These are phyloP conservation scores for Microstegium vimineum DNA, from an alignment of 176 grass and related monocot species.

Conservation along the genomic window DNA sequence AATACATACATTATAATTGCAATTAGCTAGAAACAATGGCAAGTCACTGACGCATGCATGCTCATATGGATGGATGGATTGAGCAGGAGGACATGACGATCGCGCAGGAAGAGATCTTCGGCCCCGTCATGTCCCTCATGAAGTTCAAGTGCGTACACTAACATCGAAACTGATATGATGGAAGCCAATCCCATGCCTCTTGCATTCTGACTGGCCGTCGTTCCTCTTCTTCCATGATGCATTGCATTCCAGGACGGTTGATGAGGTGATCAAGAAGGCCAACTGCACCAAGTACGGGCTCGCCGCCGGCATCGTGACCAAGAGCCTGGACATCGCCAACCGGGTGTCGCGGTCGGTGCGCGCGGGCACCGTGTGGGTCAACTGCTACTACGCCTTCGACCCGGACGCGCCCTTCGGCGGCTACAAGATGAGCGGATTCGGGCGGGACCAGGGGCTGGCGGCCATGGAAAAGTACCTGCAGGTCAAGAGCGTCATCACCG, in stretches of 20 bases:
- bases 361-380: constrained; percentile 73
- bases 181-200: not conserved
- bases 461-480: constrained; percentile 47
- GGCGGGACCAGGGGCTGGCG: constrained; percentile 65
- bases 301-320: constrained; percentile 62
- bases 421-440: constrained; percentile 61
- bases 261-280: constrained; percentile 73
- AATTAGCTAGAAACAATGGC: too few species aligned
- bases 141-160: not conserved
- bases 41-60: too few species aligned
- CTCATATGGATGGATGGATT: not conserved
- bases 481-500: not conserved
- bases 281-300: constrained; percentile 78
- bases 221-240: too few species aligned
- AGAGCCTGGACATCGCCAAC: constrained; percentile 64
- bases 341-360: constrained; percentile 67
- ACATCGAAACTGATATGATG: too few species aligned
- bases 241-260: constrained; percentile 42
- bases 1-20: too few species aligned
- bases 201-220: not conserved
- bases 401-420: constrained; percentile 73
- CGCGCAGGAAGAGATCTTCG: not conserved
- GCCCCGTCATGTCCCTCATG: not conserved
- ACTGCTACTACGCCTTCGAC: constrained; percentile 86
- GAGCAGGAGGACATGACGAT: not conserved